Conservation (phyloP, 768 basidiomycete species). For the Russula lepida region DNA sequence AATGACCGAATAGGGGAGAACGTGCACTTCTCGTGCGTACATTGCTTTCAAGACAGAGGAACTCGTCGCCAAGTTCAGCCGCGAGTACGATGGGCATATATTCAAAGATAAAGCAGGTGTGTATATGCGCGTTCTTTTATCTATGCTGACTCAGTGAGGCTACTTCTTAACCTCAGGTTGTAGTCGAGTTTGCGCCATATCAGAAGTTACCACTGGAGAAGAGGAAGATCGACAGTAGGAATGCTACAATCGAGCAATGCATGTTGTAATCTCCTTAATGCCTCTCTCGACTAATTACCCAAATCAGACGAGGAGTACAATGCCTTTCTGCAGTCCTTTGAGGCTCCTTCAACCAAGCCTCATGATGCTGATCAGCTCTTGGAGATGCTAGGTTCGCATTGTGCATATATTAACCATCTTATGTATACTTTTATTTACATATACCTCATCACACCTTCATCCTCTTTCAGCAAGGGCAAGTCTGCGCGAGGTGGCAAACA, state of each 20-base stretch:
- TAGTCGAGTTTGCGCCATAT: conserved; percentile 92
- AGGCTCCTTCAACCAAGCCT: conserved; percentile 37
- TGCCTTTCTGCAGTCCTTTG: conserved; percentile 72
- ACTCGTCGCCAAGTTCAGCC: conserved; percentile 62
- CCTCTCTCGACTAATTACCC: neutral
- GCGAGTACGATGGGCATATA: conserved; percentile 83
- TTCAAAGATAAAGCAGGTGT: conserved; percentile 88
- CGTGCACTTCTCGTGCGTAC: conserved; percentile 81
- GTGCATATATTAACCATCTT: neutral
- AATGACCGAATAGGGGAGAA: conserved; percentile 79
- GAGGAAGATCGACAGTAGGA: conserved; percentile 72
- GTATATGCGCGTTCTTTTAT: conserved; percentile 20
- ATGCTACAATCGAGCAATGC: conserved; percentile 89
- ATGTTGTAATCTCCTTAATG: conserved; percentile 12
- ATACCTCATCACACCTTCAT: neutral
- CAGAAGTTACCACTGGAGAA: conserved; percentile 73
- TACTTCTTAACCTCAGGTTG: conserved; percentile 37
- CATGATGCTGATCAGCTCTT: conserved; percentile 49
- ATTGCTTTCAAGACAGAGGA: conserved; percentile 80
- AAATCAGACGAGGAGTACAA: conserved; percentile 69
- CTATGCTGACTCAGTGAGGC: too few species aligned
- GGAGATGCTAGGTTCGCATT: conserved; percentile 50
- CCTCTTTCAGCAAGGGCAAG: conserved; percentile 10
- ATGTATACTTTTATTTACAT: neutral
- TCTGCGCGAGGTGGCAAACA: conserved; percentile 9